phyloP scores from a whole-genome alignment of 495 filamentous ascomycete genomes.

The Apodospora peruviana region DNA sequence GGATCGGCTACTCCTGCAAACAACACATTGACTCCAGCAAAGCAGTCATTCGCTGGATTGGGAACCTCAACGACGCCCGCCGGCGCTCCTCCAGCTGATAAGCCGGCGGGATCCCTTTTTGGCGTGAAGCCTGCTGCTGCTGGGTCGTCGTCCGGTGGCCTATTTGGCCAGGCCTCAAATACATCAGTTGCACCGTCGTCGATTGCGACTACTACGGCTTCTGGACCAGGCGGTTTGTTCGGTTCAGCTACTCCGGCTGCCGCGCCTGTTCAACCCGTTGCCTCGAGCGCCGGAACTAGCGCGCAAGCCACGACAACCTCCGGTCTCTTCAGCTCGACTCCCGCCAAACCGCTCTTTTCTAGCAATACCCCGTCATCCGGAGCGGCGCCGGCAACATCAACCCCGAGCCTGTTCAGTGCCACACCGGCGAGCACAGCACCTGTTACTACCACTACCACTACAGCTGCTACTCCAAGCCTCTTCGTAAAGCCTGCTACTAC shows the following conservation, averaged over 20 bases:
- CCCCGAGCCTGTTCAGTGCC: neutral
- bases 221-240: neutral
- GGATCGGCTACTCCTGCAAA: neutral
- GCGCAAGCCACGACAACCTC: slow-evolving; percentile 11
- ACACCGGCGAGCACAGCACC: slow-evolving; percentile 3
- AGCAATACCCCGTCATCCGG: slow-evolving; percentile 2
- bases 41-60: slow-evolving; percentile 18
- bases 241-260: neutral
- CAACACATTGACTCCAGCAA: slow-evolving; percentile 28
- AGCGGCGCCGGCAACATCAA: slow-evolving; percentile 4
- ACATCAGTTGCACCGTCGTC: slow-evolving; percentile 3
- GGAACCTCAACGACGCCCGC: slow-evolving; percentile 29
- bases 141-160: neutral
- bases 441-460: slow-evolving; percentile 2
- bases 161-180: slow-evolving; percentile 21
- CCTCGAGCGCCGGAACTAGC: slow-evolving; percentile 12
- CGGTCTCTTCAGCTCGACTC: slow-evolving; percentile 16
- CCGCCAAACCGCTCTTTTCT: neutral
- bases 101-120: neutral
- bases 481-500: neutral
- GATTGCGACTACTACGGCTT: neutral
- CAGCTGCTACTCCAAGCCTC: neutral
- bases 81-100: slow-evolving; percentile 23
- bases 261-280: slow-evolving; percentile 6
- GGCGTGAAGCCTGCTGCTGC: neutral